phyloP scores from a whole-genome alignment of 352 stramenopile species.

The Phytophthora cryptogea region DNA sequence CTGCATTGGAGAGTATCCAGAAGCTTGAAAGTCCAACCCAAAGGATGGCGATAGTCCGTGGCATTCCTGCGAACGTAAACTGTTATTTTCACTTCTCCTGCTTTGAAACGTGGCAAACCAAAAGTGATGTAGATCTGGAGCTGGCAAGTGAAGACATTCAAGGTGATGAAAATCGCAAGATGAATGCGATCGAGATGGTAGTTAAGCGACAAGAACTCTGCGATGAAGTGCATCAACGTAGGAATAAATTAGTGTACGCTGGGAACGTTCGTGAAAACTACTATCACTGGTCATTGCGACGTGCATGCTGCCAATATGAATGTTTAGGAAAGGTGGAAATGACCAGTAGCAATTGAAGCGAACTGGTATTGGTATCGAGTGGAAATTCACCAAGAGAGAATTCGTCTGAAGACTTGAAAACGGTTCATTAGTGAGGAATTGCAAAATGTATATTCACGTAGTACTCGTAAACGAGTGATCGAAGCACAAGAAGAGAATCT shows the following conservation, averaged over 20 bases:
- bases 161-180: conserved; percentile 5
- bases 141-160: conserved; percentile 1
- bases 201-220: conserved; percentile 3
- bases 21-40: conserved; percentile 11
- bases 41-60: background rate
- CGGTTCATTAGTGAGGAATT: conserved; percentile 4
- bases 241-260: conserved; percentile 16
- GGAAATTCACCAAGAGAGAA: too few relatives aligned
- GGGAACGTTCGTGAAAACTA: conserved; percentile 17
- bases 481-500: conserved; percentile 7
- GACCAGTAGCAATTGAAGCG: background rate
- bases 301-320: conserved; percentile 1
- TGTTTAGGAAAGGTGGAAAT: background rate
- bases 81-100: background rate
- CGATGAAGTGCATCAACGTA: conserved; percentile 4
- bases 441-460: conserved; percentile 24
- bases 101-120: conserved; percentile 5
- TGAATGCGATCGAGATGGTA: conserved; percentile 7
- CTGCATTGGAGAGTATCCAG: background rate
- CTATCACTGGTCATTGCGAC: background rate
- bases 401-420: background rate
- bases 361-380: background rate
- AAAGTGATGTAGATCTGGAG: conserved; percentile 1
- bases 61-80: conserved; percentile 4
- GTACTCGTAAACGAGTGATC: conserved; percentile 27